Percentiles rank a stretch among this genome's conserved stretches.
Evolutionary conservation across 805 yeast genomes (phyloP).

Genomic region (Candida broadrunensis): DNA sequence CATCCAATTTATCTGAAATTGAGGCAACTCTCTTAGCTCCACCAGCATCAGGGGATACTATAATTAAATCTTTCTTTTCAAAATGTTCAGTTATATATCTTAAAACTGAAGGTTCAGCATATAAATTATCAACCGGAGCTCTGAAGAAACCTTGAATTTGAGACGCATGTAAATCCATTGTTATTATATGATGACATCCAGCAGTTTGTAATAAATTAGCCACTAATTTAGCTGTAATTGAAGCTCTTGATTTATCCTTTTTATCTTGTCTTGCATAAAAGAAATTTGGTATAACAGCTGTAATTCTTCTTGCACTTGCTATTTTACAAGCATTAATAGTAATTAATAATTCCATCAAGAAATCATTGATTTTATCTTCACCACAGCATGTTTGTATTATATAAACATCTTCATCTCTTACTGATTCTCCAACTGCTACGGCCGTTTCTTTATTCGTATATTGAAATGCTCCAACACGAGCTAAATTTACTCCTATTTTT

Average conservation of each 20-base stretch:
- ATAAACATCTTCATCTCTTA: constrained; percentile 80
- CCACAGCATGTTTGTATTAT: constrained; percentile 80
- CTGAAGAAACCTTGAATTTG: constrained; percentile 85
- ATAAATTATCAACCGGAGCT: constrained; percentile 79
- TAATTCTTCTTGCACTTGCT: constrained; percentile 79
- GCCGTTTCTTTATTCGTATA: constrained; percentile 88
- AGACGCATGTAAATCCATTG: constrained; percentile 87
- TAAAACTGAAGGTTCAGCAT: constrained; percentile 80
- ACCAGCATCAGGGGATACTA: constrained; percentile 86
- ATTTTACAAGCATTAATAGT: constrained; percentile 82
- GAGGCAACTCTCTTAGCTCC: constrained; percentile 91
- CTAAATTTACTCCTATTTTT: constrained; percentile 61
- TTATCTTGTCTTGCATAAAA: constrained; percentile 90
- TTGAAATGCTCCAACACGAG: constrained; percentile 78
- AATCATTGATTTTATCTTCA: constrained; percentile 68
- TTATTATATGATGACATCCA: constrained; percentile 82
- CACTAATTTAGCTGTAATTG: constrained; percentile 80
- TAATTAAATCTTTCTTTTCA: constrained; percentile 59
- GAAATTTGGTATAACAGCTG: constrained; percentile 79
- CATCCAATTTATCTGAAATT: constrained; percentile 73
- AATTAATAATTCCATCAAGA: constrained; percentile 68
- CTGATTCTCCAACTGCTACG: constrained; percentile 73
- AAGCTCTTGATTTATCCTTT: constrained; percentile 82
- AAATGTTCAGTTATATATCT: constrained; percentile 66
- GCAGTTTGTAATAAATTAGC: constrained; percentile 81